Percentiles rank a stretch among this genome's conserved stretches.
Conservation (phyloP, 2,329 filamentous ascomycete genomes). For the Aspergillus sp. region DNA sequence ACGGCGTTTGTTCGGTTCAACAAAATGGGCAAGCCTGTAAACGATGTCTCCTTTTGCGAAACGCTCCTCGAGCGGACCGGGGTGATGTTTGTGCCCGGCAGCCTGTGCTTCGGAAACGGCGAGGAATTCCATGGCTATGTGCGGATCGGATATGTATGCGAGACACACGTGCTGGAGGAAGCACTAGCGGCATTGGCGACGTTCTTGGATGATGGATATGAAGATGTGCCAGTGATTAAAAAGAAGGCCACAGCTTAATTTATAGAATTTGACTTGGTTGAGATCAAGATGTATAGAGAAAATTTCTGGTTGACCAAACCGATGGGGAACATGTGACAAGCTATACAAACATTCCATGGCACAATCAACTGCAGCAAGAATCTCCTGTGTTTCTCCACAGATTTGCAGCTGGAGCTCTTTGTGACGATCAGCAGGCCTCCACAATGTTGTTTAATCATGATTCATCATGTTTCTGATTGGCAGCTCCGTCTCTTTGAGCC, state of each 20-base stretch:
- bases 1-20: conserved; percentile 77
- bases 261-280: not conserved
- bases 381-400: not conserved
- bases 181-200: conserved; percentile 60
- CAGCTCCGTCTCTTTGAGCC: not conserved
- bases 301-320: not conserved
- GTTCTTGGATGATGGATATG: conserved; percentile 59
- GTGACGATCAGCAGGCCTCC: not conserved
- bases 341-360: not conserved
- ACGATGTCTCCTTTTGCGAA: conserved; percentile 71
- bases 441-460: not conserved
- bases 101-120: conserved; percentile 69
- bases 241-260: conserved; percentile 49
- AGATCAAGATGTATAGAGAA: not conserved
- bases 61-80: conserved; percentile 68
- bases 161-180: conserved; percentile 67
- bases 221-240: conserved; percentile 54
- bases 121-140: conserved; percentile 73
- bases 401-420: not conserved
- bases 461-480: not conserved
- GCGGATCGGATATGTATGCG: conserved; percentile 73
- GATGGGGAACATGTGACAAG: not conserved
- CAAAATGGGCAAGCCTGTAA: conserved; percentile 61
- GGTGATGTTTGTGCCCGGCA: conserved; percentile 74
- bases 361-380: not conserved